Evolutionary conservation across 805 yeast genomes (phyloP).

Genomic region (Ogataea trehaloabstinens): DNA sequence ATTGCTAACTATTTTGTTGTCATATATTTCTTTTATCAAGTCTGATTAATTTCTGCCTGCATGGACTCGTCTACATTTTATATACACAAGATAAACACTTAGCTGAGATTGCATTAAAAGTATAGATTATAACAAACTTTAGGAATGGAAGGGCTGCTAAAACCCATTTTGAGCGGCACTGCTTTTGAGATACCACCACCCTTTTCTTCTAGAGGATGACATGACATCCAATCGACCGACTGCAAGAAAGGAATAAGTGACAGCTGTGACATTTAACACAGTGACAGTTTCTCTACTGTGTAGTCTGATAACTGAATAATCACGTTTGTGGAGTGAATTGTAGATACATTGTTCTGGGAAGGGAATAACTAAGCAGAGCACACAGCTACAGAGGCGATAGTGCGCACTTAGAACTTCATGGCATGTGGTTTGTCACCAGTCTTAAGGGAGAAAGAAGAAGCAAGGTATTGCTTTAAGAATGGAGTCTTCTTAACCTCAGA

Average conservation of each 20-base stretch:
- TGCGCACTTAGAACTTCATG: slow-evolving; percentile 94
- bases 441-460: slow-evolving; percentile 93
- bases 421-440: slow-evolving; percentile 98
- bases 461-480: slow-evolving; percentile 93
- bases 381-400: no score
- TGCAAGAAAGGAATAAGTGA: no score
- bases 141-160: background rate
- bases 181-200: background rate
- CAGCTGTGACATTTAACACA: no score
- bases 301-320: background rate
- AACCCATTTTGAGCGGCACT: no score
- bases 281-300: background rate
- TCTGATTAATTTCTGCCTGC: no score
- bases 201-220: background rate
- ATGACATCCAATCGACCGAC: background rate
- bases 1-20: no score
- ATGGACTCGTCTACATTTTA: no score
- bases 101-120: slow-evolving; percentile 3
- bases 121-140: slow-evolving; percentile 4
- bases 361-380: no score
- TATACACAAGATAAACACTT: background rate
- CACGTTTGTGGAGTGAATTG: background rate
- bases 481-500: slow-evolving; percentile 97
- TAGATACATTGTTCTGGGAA: slow-evolving; percentile 1
- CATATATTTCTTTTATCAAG: no score